Percentiles rank a stretch among this genome's conserved stretches.
Evolutionary conservation across 768 basidiomycete genomes (phyloP).

Genomic region (Filobasidium floriforme): DNA sequence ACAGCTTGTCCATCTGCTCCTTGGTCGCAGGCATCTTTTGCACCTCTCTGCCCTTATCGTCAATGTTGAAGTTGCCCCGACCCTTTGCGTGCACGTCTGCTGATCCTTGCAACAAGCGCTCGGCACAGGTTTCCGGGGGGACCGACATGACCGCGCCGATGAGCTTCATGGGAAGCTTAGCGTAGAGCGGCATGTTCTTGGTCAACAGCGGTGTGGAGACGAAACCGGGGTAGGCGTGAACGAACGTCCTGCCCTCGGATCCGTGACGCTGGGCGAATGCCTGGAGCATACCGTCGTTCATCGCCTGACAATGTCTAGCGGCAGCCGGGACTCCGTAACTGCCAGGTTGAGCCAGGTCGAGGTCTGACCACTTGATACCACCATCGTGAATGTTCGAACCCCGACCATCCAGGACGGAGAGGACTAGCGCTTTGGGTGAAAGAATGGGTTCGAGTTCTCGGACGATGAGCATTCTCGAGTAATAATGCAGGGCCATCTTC

Average conservation of each 20-base stretch:
- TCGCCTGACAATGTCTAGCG: slow-evolving; percentile 17
- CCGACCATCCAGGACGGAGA: slow-evolving; percentile 22
- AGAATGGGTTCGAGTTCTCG: slow-evolving; percentile 21
- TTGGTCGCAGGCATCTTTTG: slow-evolving; percentile 10
- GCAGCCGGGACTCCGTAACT: slow-evolving; percentile 16
- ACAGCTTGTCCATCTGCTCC: slow-evolving; percentile 15
- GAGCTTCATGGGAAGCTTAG: neutral
- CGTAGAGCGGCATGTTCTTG: slow-evolving; percentile 15
- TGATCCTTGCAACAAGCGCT: slow-evolving; percentile 9
- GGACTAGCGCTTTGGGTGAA: slow-evolving; percentile 18
- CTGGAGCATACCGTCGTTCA: slow-evolving; percentile 20
- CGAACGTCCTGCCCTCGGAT: slow-evolving; percentile 2
- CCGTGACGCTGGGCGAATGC: slow-evolving; percentile 13
- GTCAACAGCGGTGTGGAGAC: slow-evolving; percentile 16
- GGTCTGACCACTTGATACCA: slow-evolving; percentile 21
- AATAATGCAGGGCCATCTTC: slow-evolving; percentile 25
- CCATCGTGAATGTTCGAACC: slow-evolving; percentile 2
- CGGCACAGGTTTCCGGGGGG: slow-evolving; percentile 19
- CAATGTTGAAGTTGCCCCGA: slow-evolving; percentile 16
- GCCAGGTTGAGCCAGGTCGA: slow-evolving; percentile 18
- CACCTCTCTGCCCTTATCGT: slow-evolving; percentile 20
- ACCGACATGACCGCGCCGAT: slow-evolving; percentile 3
- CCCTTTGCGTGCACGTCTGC: neutral
- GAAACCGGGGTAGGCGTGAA: slow-evolving; percentile 25
- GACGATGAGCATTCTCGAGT: slow-evolving; percentile 26